Evolutionary conservation across 768 basidiomycete genomes (phyloP), one percentile per base, ranked within the genome.

Genomic region (Russula earlei): DNA sequence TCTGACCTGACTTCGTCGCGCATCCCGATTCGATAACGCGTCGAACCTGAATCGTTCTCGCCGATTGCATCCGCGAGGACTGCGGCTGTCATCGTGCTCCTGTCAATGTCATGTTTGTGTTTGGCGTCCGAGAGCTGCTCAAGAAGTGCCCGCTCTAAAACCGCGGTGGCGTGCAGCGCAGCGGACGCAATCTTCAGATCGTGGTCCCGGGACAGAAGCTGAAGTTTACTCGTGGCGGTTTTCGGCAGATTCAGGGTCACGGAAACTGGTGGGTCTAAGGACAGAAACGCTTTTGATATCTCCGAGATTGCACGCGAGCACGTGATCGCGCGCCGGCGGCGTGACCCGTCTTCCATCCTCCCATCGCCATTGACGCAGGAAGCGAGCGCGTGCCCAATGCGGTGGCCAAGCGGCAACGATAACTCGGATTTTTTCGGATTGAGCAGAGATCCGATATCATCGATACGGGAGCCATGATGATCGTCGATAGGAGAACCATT

Each of bases 301-400:
- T 57, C 49, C 37, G 43, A 36, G 49, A 58, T 17, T 6, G 49
- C 58, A n/a, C 40, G 48, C n/a, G 45, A 11, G 15, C 58, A 59
- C 10, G 42, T 47, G 37, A 58, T 33, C 3, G 55, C 55, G n/a
- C 58, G 58, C 9, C 40, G 55, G 15, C 49, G 36, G 17, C 58
- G 58, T 10, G 15, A 29, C 8, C 9, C 25, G 8, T 57, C 34
- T 24, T 56, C 54, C 49, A 59, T 51, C 19, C 47, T 42, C 33
- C 43, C 49, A n/a, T 59, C 17, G 6, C 12, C 44, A 4, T 45
- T 31, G 29, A 46, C 22, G 29, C 58, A 59, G n/a, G 54, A 41
- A 0, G 38, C 15, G 37, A 57, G 38, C n/a, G 46, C 29, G 22
- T 42, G 42, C 4, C n/a, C 58, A 17, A 59, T 40, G 24, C 37